Percentiles rank a stretch among this genome's conserved stretches.
phyloP scores from a whole-genome alignment of 2,329 filamentous ascomycete species.

The Apiospora rasikravindrae region DNA sequence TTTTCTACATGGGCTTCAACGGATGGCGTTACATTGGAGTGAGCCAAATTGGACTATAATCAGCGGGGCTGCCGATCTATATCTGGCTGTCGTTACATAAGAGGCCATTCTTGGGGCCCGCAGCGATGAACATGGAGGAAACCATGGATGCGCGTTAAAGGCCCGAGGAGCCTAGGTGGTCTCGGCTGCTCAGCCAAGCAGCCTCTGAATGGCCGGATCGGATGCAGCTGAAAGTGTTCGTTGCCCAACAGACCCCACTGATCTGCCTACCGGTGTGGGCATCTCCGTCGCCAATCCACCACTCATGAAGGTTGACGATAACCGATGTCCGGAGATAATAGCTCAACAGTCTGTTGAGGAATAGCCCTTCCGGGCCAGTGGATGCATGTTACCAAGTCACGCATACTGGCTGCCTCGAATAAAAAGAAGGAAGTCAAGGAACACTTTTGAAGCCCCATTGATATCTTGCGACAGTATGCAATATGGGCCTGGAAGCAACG shows the following conservation, averaged over 20 bases:
- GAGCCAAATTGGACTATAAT: not conserved
- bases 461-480: not conserved
- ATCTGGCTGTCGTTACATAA: not conserved
- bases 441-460: not conserved
- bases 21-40: not conserved
- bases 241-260: not conserved
- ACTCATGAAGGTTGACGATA: not conserved
- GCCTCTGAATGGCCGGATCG: not conserved
- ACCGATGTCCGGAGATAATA: not conserved
- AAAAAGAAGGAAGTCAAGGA: not conserved
- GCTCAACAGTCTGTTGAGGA: not conserved
- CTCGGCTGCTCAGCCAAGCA: not conserved
- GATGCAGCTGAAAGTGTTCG: constrained; percentile 2
- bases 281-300: not conserved
- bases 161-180: not conserved
- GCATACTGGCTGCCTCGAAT: not conserved
- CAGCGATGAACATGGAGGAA: not conserved
- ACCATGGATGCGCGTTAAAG: not conserved
- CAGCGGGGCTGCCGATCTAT: not conserved
- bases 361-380: not conserved
- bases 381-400: not conserved
- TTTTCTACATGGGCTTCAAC: not conserved
- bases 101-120: not conserved
- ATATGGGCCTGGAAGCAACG: constrained; percentile 28
- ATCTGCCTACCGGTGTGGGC: not conserved